These are phyloP conservation scores for Neurospora sp. DNA, from an alignment of 495 filamentous ascomycete species.

Conservation along the genomic window DNA sequence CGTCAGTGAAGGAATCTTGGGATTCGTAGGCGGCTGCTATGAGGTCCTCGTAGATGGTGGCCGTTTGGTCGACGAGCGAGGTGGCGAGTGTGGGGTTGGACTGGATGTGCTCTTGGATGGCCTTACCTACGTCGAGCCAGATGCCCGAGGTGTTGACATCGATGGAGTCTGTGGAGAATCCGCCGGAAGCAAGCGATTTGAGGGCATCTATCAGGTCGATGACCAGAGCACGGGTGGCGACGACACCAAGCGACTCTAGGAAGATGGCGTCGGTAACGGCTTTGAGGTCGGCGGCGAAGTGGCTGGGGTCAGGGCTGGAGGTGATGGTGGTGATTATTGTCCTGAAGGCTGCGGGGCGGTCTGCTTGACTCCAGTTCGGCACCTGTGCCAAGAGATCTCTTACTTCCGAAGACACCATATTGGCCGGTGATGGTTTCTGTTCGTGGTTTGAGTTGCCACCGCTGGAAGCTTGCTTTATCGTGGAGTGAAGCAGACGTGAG, in stretches of 20 bases:
- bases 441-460: neutral
- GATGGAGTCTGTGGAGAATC: neutral
- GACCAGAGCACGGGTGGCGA: slow-evolving; percentile 63
- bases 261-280: slow-evolving; percentile 62
- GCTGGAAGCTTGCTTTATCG: neutral
- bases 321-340: slow-evolving; percentile 56
- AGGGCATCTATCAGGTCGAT: slow-evolving; percentile 53
- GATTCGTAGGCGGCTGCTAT: slow-evolving; percentile 75
- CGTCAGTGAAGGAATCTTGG: slow-evolving; percentile 67
- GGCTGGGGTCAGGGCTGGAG: slow-evolving; percentile 40
- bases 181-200: slow-evolving; percentile 30
- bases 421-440: neutral
- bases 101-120: slow-evolving; percentile 54
- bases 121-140: slow-evolving; percentile 59
- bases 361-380: slow-evolving; percentile 35
- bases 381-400: slow-evolving; percentile 46
- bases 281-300: slow-evolving; percentile 53
- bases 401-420: slow-evolving; percentile 21
- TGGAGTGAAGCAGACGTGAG: neutral
- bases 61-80: slow-evolving; percentile 76
- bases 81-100: slow-evolving; percentile 34
- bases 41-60: slow-evolving; percentile 60
- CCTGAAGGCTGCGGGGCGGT: slow-evolving; percentile 50
- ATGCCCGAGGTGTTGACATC: slow-evolving; percentile 29
- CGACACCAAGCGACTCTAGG: slow-evolving; percentile 58